Evolutionary conservation across 2,329 filamentous ascomycete genomes (phyloP), one percentile per base, ranked within the genome.

Genomic region (Clonostachys rosea): DNA sequence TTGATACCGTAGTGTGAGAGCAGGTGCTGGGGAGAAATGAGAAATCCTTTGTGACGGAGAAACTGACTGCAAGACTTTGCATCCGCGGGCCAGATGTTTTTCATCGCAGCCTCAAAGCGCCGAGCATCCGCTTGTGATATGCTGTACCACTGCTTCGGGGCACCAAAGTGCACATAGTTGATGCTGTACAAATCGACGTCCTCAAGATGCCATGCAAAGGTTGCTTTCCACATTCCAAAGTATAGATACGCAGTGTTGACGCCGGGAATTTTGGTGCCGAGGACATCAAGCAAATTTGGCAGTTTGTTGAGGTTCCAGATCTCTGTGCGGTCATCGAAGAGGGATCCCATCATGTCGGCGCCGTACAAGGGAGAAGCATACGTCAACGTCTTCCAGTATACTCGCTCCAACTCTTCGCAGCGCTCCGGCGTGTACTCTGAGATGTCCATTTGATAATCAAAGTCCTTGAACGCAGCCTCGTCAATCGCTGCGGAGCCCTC

Each of bases 131-230:
- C 88, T 65, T 97, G 95, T 1, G 92, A 96, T 54, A 99, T 97
- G 67, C 91, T 96, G 70, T 99, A 99, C 94, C 94, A 99, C 65
- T 99, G 94, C 69, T 99, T 99, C 1, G 94, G 94, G 2, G 94
- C 94, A 47, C 94, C 94, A 64, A 99, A 99, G 62, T 99, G 94
- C 50, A 99, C 91, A 65, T 96, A 99, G 71, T 99, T 99, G 77
- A 99, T 99, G 65, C 91, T 97, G 81, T 99, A 99, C 5, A 99
- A 80, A 70, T 99, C 94, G 40, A 99, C 92, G 63, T 99, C 94
- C 64, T 99, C 94, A 46, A 99, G 72, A 78, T 99, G 94, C 94
- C 94, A 99, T 9, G 94, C 94, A 64, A 99, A 99, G 0, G 94
- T 97, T 12, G 94, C 92, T 67, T 97, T 97, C 94, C 94, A 99